phyloP scores from a whole-genome alignment of 1,284 basidiomycete genomes.

The Naganishia albida region DNA sequence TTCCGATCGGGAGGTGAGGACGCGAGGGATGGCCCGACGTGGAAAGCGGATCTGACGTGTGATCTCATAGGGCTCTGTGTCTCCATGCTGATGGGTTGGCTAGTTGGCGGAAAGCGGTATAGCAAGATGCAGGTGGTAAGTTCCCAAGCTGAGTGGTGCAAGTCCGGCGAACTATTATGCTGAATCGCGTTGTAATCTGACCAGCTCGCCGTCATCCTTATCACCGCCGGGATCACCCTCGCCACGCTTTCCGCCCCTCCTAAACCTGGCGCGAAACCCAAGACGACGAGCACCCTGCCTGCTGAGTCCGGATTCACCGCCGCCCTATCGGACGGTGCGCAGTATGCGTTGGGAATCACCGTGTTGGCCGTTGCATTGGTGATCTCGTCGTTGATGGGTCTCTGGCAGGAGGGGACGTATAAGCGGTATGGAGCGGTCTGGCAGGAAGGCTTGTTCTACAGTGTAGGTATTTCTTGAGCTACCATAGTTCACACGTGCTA shows the following conservation, averaged over 20 bases:
- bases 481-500: conserved; percentile 45
- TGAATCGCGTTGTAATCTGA: conserved; percentile 20
- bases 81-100: conserved; percentile 52
- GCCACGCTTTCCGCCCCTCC: conserved; percentile 74
- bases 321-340: conserved; percentile 42
- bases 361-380: conserved; percentile 76
- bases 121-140: conserved; percentile 62
- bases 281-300: conserved; percentile 25
- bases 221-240: conserved; percentile 77
- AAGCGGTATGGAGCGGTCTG: conserved; percentile 69
- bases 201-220: conserved; percentile 66
- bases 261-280: conserved; percentile 39
- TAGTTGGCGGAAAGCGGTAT: conserved; percentile 62
- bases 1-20: conserved; percentile 73
- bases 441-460: conserved; percentile 89
- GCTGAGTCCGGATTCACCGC: conserved; percentile 44
- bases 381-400: conserved; percentile 77
- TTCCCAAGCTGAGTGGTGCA: conserved; percentile 28
- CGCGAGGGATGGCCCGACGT: background rate
- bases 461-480: conserved; percentile 59
- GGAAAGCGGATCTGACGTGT: conserved; percentile 26
- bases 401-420: conserved; percentile 83
- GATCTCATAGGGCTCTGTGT: conserved; percentile 49
- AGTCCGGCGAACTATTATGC: conserved; percentile 5
- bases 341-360: conserved; percentile 70